phyloP scores from a whole-genome alignment of 225 moss, liverwort and hornwort genomes.

The Antitrichia curtipendula region DNA sequence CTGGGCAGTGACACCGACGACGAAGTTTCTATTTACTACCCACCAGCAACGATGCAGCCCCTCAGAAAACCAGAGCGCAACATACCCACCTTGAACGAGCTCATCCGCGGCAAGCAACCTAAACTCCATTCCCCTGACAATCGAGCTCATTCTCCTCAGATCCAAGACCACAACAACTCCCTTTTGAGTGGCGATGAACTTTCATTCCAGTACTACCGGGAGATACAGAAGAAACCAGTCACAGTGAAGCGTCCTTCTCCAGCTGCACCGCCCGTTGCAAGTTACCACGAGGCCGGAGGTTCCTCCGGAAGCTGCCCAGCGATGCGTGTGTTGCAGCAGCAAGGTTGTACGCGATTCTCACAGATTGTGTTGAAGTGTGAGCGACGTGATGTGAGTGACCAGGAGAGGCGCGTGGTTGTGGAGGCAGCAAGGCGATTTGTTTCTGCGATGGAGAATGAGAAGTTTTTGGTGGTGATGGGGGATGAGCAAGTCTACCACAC shows the following conservation, averaged over 20 bases:
- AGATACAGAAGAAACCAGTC: not conserved
- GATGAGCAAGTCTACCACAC: conserved; percentile 13
- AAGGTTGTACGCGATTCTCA: not conserved
- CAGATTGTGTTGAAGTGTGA: not conserved
- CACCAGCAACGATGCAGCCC: not conserved
- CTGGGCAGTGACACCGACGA: not conserved
- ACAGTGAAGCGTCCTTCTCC: not conserved
- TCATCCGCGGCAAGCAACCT: not conserved
- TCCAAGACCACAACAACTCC: not conserved
- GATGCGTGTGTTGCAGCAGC: not conserved
- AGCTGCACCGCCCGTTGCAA: not conserved
- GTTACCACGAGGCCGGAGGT: not conserved
- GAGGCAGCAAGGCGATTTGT: not conserved
- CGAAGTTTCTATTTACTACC: not conserved
- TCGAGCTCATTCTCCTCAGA: not conserved
- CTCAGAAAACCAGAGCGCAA: too few species aligned
- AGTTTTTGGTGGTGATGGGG: conserved; percentile 4
- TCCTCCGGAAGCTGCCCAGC: not conserved
- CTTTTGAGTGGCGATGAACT: not conserved
- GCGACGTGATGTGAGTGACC: not conserved
- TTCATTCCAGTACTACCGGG: not conserved
- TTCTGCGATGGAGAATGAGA: not conserved
- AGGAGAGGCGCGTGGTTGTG: not conserved
- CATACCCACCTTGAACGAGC: not conserved
- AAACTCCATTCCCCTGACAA: not conserved